Base-by-base conservation (phyloP, 169 alveolate species). In the Plasmodium cynomolgi region DNA sequence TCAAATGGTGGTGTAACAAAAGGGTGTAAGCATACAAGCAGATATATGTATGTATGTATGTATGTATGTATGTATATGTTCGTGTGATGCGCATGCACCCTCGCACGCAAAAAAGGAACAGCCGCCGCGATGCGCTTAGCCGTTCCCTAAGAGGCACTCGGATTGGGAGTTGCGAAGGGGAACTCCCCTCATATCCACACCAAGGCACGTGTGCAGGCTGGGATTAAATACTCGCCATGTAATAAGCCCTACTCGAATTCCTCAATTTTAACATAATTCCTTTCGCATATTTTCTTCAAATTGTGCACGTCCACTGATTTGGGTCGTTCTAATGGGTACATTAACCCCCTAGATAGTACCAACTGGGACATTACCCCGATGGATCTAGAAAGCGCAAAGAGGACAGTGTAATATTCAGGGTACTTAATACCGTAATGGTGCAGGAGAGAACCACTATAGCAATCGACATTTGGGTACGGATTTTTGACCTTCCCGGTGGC, bases 391-490 rank as follows among this genome's bases (percentile, higher is more conserved):
- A 99, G 98, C 20, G 99, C 99, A 93, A 99, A 99, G 41, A 98
- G 95, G 8, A 98, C 99, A 15, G 99, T 99, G 96, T 97, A 99
- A 93, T 94, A 98, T 77, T 98, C 98, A 74, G 98, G 97, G 92
- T 98, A 98, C 13, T 84, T 97, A 26, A 99, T 72, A 3, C 99
- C 99, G 93, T 96, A 98, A 91, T 97, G 98, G 90, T 96, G 96
- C 81, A 99, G 96, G 47, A 98, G 96, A 29, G 98, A 97, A 37
- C 99, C 99, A 39, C 99, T 97, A 86, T 97, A 98, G 92, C 99
- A 98, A 96, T 99, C 99, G 56, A 99, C 99, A 95, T 98, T 99
- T 31, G 99, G 99, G 96, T 97, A 98, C 15, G 99, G 99, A 95
- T 98, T 98, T 95, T 97, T 93, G 37, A 98, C 98, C 95, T 98